Percentiles rank a stretch among this genome's conserved stretches.
Evolutionary conservation across 257 asterid species (phyloP).

Genomic region (Solanum sitiens): DNA sequence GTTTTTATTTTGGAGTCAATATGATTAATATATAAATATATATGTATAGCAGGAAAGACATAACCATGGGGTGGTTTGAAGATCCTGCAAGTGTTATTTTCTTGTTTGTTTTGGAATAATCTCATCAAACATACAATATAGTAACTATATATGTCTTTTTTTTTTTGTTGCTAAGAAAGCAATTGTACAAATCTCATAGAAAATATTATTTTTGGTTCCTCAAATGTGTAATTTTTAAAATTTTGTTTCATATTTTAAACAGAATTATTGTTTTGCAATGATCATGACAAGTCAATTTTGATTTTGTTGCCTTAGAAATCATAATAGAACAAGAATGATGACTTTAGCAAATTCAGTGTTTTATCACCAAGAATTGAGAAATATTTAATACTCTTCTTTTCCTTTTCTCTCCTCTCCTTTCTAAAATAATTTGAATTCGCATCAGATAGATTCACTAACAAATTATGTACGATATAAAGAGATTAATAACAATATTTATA

Average conservation of each 20-base stretch:
- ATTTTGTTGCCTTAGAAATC: background rate
- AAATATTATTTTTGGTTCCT: background rate
- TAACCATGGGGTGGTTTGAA: background rate
- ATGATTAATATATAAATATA: background rate
- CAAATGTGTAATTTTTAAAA: background rate
- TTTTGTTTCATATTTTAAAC: background rate
- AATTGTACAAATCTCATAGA: background rate
- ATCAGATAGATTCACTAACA: background rate
- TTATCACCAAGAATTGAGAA: background rate
- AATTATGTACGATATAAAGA: too few species aligned
- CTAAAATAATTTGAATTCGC: too few species aligned
- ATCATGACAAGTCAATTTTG: background rate
- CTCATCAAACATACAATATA: background rate
- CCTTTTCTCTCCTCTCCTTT: background rate
- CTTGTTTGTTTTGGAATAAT: background rate
- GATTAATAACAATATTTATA: too few species aligned
- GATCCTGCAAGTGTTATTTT: background rate
- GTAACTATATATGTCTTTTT: background rate
- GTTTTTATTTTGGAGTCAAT: background rate
- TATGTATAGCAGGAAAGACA: background rate
- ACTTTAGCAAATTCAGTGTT: background rate
- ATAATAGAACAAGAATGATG: background rate
- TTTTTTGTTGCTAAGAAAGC: background rate
- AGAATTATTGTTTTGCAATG: background rate
- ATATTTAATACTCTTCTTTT: background rate